Conservation (phyloP, 1,284 basidiomycete genomes). For the Prillingera fragicola region DNA sequence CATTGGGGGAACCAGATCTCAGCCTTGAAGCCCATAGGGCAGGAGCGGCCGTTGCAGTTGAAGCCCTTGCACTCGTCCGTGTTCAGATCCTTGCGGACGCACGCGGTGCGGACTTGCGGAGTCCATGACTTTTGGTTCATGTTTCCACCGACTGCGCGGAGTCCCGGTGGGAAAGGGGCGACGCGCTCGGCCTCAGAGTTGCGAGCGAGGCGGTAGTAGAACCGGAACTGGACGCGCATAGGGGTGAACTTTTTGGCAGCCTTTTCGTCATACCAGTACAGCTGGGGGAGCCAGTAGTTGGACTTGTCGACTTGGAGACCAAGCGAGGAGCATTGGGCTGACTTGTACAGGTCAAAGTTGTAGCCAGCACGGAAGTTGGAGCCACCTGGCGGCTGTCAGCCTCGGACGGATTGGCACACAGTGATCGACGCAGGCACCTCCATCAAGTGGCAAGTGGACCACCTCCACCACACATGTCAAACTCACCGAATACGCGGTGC, state of each 20-base stretch:
- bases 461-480: not conserved
- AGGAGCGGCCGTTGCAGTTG: slow-evolving; percentile 32
- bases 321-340: slow-evolving; percentile 5
- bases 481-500: slow-evolving; percentile 15
- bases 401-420: no score
- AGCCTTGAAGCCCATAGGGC: slow-evolving; percentile 29
- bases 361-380: slow-evolving; percentile 15
- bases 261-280: slow-evolving; percentile 12
- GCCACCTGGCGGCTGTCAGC: no score
- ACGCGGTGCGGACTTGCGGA: not conserved
- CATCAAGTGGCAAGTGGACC: not conserved
- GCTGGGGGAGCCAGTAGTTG: slow-evolving; percentile 18
- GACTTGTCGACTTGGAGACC: slow-evolving; percentile 17
- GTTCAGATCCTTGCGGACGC: not conserved
- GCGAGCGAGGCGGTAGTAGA: slow-evolving; percentile 16
- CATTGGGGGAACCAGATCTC: slow-evolving; percentile 32
- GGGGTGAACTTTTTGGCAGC: slow-evolving; percentile 10
- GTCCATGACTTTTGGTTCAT: slow-evolving; percentile 8
- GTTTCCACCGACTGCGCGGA: slow-evolving; percentile 15
- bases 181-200: slow-evolving; percentile 2
- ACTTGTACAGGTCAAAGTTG: slow-evolving; percentile 7
- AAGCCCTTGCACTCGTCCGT: slow-evolving; percentile 13
- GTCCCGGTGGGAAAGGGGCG: slow-evolving; percentile 14
- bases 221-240: slow-evolving; percentile 5
- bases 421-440: no score